Evolutionary conservation across 2,329 filamentous ascomycete species (phyloP).

Genomic region (Lasiodiplodia sp.): DNA sequence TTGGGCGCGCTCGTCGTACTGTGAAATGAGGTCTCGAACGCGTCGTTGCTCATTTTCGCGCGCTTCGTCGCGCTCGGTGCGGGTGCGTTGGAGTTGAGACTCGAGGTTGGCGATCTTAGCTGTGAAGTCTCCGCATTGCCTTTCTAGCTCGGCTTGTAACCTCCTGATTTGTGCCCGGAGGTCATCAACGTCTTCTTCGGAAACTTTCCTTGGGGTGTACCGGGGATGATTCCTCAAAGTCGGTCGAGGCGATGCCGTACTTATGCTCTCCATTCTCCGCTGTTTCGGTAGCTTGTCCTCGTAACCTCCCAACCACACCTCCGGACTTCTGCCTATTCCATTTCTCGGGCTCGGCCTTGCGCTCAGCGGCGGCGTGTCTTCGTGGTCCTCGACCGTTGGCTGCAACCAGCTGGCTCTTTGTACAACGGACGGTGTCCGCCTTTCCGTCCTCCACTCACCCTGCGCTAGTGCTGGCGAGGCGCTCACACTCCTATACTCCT

Average conservation of each 20-base stretch:
- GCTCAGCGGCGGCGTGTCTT: constrained; percentile 21
- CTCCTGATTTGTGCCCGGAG: constrained; percentile 12
- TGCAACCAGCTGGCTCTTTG: constrained; percentile 22
- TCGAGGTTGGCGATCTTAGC: constrained; percentile 21
- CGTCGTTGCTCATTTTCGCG: constrained; percentile 23
- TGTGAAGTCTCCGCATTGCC: not conserved
- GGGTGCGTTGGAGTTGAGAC: constrained; percentile 2
- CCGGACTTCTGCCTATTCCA: not conserved
- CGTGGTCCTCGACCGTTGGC: constrained; percentile 29
- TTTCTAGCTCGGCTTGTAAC: not conserved
- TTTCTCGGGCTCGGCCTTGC: constrained; percentile 11
- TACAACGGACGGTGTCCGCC: not conserved
- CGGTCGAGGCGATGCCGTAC: not conserved
- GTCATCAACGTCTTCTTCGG: constrained; percentile 3
- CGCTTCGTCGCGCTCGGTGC: constrained; percentile 11
- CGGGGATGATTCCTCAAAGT: not conserved
- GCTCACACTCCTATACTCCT: not conserved
- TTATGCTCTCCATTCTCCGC: not conserved
- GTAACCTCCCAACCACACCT: constrained; percentile 20
- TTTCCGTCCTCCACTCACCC: not conserved
- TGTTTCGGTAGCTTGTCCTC: constrained; percentile 11
- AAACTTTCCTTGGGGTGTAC: not conserved
- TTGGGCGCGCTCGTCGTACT: constrained; percentile 11
- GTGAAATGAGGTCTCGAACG: constrained; percentile 6
- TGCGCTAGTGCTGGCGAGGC: constrained; percentile 14